Evolutionary conservation across 2,329 filamentous ascomycete species (phyloP), one percentile per base, ranked within the genome.

Genomic region (Fusarium sp.): DNA sequence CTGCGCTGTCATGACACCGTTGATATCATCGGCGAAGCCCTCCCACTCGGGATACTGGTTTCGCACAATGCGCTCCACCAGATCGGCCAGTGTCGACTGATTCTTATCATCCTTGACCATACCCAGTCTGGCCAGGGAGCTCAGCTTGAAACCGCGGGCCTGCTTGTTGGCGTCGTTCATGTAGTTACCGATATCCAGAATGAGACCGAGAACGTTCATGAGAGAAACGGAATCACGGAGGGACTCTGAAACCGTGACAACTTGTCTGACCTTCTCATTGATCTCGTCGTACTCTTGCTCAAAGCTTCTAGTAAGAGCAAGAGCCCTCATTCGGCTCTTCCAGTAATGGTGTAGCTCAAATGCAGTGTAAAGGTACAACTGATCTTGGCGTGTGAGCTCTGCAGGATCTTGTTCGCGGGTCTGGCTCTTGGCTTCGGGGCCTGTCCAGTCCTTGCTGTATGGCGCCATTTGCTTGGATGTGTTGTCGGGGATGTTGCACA

Each of bases 41-140:
- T 98, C 95, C 94, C 95, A 98, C 82, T 98, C 94, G 3, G 96
- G 94, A 77, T 98, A 99, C 81, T 98, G 96, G 80, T 95, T 97
- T 74, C 97, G 93, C 67, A 98, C 96, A 77, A 98, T 98, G 77
- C 96, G 93, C 84, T 99, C 97, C 50, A 99, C 95, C 50, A 98
- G 90, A 83, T 99, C 97, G 66, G 96, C 95, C 80, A 99, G 93
- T 1, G 95, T 98, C 1, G 95, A 96, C 83, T 98, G 94, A 83
- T 99, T 99, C 89, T 98, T 98, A 86, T 98, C 95, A 81, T 99
- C 97, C 86, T 99, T 99, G 80, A 98, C 94, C 95, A 99, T 98
- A 70, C 93, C 95, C 65, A 99, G 87, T 65, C 97, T 92, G 31
- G 94, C 94, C 58, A 99, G 91, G 7, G 97, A 98, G 80, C 95